phyloP scores from a whole-genome alignment of 2,329 filamentous ascomycete species.

The Paracamarosporium sp. region DNA sequence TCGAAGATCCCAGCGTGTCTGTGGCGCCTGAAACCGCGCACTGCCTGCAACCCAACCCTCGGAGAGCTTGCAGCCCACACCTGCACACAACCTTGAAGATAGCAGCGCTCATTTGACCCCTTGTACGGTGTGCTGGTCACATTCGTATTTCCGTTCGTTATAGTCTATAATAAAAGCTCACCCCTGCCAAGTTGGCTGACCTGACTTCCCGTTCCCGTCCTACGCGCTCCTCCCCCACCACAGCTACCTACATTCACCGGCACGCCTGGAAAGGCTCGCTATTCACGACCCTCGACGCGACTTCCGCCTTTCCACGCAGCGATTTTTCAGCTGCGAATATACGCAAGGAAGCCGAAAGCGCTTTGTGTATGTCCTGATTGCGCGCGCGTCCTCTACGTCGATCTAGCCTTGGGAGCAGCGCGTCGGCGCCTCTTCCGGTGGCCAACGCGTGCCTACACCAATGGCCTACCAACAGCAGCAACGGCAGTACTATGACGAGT shows the following conservation, averaged over 20 bases:
- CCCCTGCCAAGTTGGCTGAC: constrained; percentile 12
- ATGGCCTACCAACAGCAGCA: constrained; percentile 53
- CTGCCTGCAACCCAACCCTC: constrained; percentile 3
- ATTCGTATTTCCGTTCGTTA: constrained; percentile 9
- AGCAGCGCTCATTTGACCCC: background rate
- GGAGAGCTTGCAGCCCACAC: background rate
- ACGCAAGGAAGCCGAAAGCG: constrained; percentile 9
- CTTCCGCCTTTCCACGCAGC: constrained; percentile 1
- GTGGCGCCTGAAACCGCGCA: constrained; percentile 33
- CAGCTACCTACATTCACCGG: background rate
- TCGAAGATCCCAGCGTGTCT: constrained; percentile 16
- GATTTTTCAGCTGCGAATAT: background rate
- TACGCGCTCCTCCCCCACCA: constrained; percentile 7
- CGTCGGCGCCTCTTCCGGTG: constrained; percentile 23
- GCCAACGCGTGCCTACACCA: constrained; percentile 23
- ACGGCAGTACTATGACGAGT: constrained; percentile 39
- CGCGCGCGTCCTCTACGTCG: constrained; percentile 20
- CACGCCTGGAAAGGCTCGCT: background rate
- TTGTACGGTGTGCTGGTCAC: constrained; percentile 9
- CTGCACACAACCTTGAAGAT: constrained; percentile 1
- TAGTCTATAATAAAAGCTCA: constrained; percentile 1
- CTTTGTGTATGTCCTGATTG: constrained; percentile 28
- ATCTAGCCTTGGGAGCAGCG: constrained; percentile 26
- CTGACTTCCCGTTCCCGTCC: background rate
- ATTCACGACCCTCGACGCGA: background rate